Evolutionary conservation across 129 eudicot genomes (phyloP).

Genomic region (Daucus carota): DNA sequence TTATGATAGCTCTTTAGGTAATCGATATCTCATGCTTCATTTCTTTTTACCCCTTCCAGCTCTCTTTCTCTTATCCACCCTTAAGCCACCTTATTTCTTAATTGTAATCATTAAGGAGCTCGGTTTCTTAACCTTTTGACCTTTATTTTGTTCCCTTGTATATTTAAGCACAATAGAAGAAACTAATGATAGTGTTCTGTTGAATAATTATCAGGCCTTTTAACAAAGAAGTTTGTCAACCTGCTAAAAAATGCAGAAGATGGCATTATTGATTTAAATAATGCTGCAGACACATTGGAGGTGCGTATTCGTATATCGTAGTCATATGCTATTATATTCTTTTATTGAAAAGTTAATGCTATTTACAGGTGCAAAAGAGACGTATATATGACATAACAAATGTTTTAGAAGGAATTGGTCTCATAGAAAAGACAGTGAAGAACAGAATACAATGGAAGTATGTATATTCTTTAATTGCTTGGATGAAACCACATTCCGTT

Average conservation of each 20-base stretch:
- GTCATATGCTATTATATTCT: not conserved
- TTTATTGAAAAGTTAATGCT: conserved; percentile 14
- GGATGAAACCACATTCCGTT: not conserved
- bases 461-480: conserved; percentile 15
- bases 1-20: conserved; percentile 97
- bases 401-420: conserved; percentile 97
- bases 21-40: not conserved
- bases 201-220: conserved; percentile 53
- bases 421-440: conserved; percentile 93
- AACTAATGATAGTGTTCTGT: not conserved
- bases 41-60: not conserved
- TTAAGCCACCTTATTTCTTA: not conserved
- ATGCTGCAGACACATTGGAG: conserved; percentile 98
- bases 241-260: conserved; percentile 90
- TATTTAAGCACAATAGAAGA: not conserved
- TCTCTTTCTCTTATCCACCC: not conserved
- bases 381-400: conserved; percentile 96
- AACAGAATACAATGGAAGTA: conserved; percentile 99
- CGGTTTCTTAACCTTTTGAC: not conserved
- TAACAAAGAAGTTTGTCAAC: conserved; percentile 93
- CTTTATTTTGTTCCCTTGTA: not conserved
- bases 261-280: conserved; percentile 93
- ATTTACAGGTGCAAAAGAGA: conserved; percentile 88
- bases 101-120: not conserved
- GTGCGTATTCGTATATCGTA: conserved; percentile 21